Base-by-base conservation (phyloP, 1,284 basidiomycete genomes). In the Austropuccinia psidii region DNA sequence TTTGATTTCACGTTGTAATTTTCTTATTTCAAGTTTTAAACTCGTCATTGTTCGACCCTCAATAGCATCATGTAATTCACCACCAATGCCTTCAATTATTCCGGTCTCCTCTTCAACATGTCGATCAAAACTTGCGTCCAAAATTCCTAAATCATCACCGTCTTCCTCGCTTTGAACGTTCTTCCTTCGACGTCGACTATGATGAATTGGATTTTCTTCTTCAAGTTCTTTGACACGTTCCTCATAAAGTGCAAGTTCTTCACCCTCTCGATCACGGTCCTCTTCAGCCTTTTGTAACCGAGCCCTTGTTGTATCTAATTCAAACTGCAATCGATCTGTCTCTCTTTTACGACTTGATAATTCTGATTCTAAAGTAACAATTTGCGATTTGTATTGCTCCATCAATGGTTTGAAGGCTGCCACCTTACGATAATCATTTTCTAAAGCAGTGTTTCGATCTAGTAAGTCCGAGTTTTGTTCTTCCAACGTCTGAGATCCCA, bases 391-490 rank as follows among this genome's bases (percentile, higher is more conserved):
- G 84, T 96, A 96, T 4, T 90, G 90, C 77, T 97, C 93, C 86
- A 93, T 89, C 52, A 95, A 84, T 1, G 90, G 89, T 81, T 91
- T 93, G 83, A 90, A 91, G 1, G 88, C 87, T 0, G 89, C 86
- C 13, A 93, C 88, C 78, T 91, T 93, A 79, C 88, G 87, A 78
- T 90, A 89, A 79, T 97, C 92, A 76, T 93, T 91, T 81, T 97
- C 93, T 6, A 98, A 83, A 0, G 88, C 86, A 0, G 91, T 89
- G 78, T 95, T 94, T 80, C 89, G 90, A 82, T 97, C 91, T 35
- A 97, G 88, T 13, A 98, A 85, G 74, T 89, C 87, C 4, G 91
- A 87, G 76, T 98, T 97, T 82, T 97, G 91, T 77, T 89, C 91
- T 82, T 97, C 93, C 27, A 97, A 83, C 0, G 87, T 86, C 90